Base-by-base conservation (phyloP, 257 asterid species). In the Voacanga thouarsii region DNA sequence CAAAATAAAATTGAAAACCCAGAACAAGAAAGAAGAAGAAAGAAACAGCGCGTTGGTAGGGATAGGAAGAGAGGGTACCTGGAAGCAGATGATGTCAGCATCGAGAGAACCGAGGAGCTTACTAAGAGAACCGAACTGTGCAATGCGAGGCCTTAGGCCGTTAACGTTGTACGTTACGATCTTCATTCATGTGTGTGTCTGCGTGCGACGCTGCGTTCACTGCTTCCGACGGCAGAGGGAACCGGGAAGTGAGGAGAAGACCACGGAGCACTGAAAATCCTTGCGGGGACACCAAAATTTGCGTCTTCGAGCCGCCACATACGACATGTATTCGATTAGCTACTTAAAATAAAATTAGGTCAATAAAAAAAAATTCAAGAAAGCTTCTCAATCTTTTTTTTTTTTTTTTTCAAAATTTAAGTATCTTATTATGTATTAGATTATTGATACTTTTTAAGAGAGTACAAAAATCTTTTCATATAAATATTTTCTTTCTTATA, bases 91-190 rank as follows among this genome's bases (percentile, higher is more conserved):
- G 66, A 95, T 85, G 82, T 95, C 97, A 63, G 98, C 97, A 76
- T 93, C 96, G 37, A 95, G 87, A 21, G 98, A 81, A 82, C 87
- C 92, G 60, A 95, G 97, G 66, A 95, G 86, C 55, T 89, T 90
- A 51, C 86, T 87, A 60, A 95, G 98, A 67, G 97, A 90, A 55
- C 98, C 97, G 76, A 86, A 86, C 86, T 95, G 99, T 28, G 89
- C 80, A 66, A 95, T 83, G 55, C 99, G 92, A 67, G 96, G 97
- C 83, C 98, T 86, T 78, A 95, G 83, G 72, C 99, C 99, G 77
- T 95, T 95, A 55, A 93, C 91, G 86, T 95, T 95, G 92, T 93
- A 92, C 50, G 99, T 95, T 74, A 90, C 99, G 75, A 95, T 89
- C 79, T 55, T 75, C 63, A 50, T 26, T 65, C 66, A 51, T 72